These are phyloP conservation scores for Saturnispora ahearnii DNA, from an alignment of 805 yeast genomes.

Conservation along the genomic window DNA sequence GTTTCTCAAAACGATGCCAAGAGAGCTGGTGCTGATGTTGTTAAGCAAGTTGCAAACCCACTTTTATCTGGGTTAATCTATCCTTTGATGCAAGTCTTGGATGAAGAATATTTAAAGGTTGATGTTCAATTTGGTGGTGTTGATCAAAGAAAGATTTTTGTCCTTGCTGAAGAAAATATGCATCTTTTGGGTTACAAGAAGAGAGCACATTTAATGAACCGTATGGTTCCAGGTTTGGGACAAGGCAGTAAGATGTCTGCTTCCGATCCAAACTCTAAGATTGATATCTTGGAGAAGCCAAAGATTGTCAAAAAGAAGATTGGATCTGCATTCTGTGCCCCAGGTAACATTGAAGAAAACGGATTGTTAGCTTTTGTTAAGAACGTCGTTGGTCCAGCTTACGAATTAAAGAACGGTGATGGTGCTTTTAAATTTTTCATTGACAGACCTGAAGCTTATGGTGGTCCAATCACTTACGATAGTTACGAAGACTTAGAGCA, in stretches of 20 bases:
- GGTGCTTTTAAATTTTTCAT: conserved; percentile 59
- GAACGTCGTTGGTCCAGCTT: conserved; percentile 77
- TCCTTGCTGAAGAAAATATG: conserved; percentile 90
- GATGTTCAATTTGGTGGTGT: conserved; percentile 99
- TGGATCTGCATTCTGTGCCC: conserved; percentile 87
- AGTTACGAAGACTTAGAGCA: conserved; percentile 59
- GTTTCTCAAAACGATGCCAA: conserved; percentile 94
- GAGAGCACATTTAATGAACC: conserved; percentile 97
- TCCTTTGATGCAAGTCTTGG: conserved; percentile 98
- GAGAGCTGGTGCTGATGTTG: conserved; percentile 99
- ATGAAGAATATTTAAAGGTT: conserved; percentile 78
- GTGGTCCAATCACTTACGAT: conserved; percentile 76
- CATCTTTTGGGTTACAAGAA: conserved; percentile 85
- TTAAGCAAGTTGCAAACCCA: conserved; percentile 93
- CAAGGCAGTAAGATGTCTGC: conserved; percentile 99
- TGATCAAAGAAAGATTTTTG: conserved; percentile 96
- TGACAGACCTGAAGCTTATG: conserved; percentile 93
- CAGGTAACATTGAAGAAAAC: conserved; percentile 85
- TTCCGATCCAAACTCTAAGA: conserved; percentile 95
- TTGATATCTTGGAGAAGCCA: conserved; percentile 86
- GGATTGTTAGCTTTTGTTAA: conserved; percentile 84
- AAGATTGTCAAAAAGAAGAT: conserved; percentile 83
- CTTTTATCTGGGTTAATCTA: conserved; percentile 86
- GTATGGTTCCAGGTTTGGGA: conserved; percentile 95
- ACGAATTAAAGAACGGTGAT: conserved; percentile 58